Percentiles rank a stretch among this genome's conserved stretches.
phyloP scores from a whole-genome alignment of 2,329 filamentous ascomycete genomes.

The Claviceps citrina region DNA sequence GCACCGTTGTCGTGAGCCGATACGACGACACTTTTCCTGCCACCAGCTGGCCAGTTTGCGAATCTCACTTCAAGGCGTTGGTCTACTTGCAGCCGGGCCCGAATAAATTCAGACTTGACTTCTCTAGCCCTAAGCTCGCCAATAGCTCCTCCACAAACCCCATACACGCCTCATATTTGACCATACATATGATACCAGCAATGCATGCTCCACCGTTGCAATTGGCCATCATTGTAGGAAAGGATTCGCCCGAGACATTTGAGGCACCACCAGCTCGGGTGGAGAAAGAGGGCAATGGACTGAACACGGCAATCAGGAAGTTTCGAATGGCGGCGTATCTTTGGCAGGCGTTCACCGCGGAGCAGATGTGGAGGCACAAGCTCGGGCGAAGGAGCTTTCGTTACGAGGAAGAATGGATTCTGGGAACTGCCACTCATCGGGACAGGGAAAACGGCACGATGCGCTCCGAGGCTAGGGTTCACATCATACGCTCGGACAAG shows the following conservation, averaged over 20 bases:
- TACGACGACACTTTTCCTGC: conserved; percentile 75
- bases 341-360: conserved; percentile 93
- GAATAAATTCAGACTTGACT: conserved; percentile 79
- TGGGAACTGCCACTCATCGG: conserved; percentile 60
- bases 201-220: conserved; percentile 71
- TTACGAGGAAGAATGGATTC: conserved; percentile 90
- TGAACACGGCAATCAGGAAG: conserved; percentile 72
- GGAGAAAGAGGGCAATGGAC: conserved; percentile 64
- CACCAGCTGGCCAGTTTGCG: conserved; percentile 71
- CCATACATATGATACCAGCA: conserved; percentile 72
- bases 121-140: conserved; percentile 65
- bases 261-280: conserved; percentile 64
- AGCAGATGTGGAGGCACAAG: conserved; percentile 86
- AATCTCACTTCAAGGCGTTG: conserved; percentile 82
- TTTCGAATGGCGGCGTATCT: conserved; percentile 91
- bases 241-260: conserved; percentile 74
- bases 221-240: conserved; percentile 72
- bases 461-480: conserved; percentile 82
- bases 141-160: conserved; percentile 50
- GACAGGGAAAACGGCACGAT: conserved; percentile 58
- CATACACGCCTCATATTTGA: conserved; percentile 65
- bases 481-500: conserved; percentile 68
- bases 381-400: conserved; percentile 75
- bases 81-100: conserved; percentile 83
- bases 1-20: conserved; percentile 62